Evolutionary conservation across 139 green algal species (phyloP).

Genomic region (Chlamydomonas applanata): DNA sequence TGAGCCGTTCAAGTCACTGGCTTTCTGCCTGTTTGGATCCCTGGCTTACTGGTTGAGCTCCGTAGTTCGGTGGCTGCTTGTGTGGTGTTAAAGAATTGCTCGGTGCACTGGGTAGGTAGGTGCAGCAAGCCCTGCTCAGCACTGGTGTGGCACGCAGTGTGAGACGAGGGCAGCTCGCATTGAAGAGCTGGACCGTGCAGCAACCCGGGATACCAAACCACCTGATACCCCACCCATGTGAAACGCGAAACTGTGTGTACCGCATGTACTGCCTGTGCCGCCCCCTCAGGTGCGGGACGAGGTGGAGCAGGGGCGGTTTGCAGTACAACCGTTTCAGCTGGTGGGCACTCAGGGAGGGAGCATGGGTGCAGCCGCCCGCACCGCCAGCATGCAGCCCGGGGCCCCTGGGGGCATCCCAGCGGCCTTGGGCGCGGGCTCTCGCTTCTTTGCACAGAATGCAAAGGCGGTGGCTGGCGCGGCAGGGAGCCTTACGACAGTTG

Average conservation of each 20-base stretch:
- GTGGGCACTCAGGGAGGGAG: slow-evolving; percentile 5
- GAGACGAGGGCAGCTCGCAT: neutral
- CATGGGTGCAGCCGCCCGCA: neutral
- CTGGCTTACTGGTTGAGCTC: too few species aligned
- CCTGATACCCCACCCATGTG: too few species aligned
- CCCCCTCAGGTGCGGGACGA: slow-evolving; percentile 17
- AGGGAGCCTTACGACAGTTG: too few species aligned
- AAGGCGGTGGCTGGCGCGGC: too few species aligned
- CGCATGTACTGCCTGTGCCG: neutral
- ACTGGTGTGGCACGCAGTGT: neutral
- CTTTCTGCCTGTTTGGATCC: neutral
- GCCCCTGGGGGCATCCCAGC: neutral
- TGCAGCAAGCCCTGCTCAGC: neutral
- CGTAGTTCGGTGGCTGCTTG: too few species aligned
- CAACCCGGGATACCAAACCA: too few species aligned
- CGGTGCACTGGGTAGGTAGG: too few species aligned
- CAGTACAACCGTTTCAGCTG: slow-evolving; percentile 43
- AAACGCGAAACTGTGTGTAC: too few species aligned
- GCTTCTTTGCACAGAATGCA: neutral
- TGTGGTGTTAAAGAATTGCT: too few species aligned
- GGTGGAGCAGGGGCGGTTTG: slow-evolving; percentile 54
- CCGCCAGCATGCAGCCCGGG: neutral
- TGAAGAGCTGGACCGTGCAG: neutral
- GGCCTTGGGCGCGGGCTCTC: neutral
- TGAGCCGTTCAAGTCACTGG: slow-evolving; percentile 14